A percentile compares a stretch with the other conserved stretches of the same genome.
Evolutionary conservation across 768 basidiomycete genomes (phyloP).

Genomic region (Psilocybe tampanensis): DNA sequence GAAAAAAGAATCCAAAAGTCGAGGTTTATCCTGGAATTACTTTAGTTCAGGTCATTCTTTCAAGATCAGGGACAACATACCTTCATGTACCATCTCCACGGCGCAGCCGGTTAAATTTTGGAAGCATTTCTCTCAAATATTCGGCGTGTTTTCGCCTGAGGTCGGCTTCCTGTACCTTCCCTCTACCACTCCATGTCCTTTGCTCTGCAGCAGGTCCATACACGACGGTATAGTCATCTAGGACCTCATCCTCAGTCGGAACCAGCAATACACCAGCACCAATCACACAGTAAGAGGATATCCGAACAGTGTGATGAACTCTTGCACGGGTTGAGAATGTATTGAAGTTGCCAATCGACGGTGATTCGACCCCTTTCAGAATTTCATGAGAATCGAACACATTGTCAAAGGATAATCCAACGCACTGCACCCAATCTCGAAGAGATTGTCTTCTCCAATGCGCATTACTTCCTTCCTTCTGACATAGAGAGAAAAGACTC

Average conservation of each 20-base stretch:
- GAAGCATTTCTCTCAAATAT: conserved; percentile 89
- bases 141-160: conserved; percentile 87
- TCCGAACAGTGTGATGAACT: conserved; percentile 79
- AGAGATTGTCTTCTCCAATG: conserved; percentile 92
- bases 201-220: conserved; percentile 79
- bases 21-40: no score
- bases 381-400: background rate
- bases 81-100: conserved; percentile 54
- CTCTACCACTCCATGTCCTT: conserved; percentile 84
- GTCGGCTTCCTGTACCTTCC: conserved; percentile 81
- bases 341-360: conserved; percentile 82
- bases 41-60: background rate
- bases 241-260: conserved; percentile 73
- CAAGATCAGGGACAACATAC: conserved; percentile 4
- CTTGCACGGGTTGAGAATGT: conserved; percentile 84
- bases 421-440: conserved; percentile 93
- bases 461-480: conserved; percentile 83
- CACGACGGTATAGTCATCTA: conserved; percentile 83
- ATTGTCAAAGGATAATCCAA: conserved; percentile 17
- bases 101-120: conserved; percentile 82
- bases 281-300: conserved; percentile 81
- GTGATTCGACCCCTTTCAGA: conserved; percentile 78
- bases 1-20: background rate
- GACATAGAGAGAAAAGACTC: background rate
- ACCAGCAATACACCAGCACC: conserved; percentile 81